Percentiles rank a stretch among this genome's conserved stretches.
Evolutionary conservation across 331 rosid genomes (phyloP).

Genomic region (Malus hybrid): DNA sequence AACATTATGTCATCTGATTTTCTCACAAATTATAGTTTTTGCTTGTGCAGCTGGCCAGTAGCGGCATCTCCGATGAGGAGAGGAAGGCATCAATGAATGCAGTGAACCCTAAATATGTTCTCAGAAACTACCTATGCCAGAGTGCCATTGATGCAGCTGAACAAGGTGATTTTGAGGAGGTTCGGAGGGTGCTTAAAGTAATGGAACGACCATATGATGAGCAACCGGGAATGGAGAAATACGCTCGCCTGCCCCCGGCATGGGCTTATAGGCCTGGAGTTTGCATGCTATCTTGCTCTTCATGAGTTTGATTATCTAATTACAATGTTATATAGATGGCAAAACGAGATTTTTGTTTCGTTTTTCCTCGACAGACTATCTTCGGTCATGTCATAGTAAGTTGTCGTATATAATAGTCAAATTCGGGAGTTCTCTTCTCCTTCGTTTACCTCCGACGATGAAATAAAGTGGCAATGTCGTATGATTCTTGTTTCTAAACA

Average conservation of each 20-base stretch:
- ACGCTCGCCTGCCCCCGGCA: constrained; percentile 97
- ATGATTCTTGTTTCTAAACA: neutral
- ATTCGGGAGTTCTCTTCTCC: neutral
- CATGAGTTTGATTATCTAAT: constrained; percentile 31
- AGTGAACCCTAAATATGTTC: constrained; percentile 84
- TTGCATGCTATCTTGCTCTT: constrained; percentile 98
- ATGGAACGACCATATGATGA: constrained; percentile 88
- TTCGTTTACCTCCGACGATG: neutral
- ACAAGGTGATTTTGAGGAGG: constrained; percentile 84
- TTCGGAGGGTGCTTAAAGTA: constrained; percentile 64
- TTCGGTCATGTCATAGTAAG: neutral
- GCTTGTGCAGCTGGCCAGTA: constrained; percentile 60
- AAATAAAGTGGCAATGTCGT: constrained; percentile 1
- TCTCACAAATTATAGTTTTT: neutral
- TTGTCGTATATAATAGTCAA: constrained; percentile 26
- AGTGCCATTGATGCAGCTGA: constrained; percentile 95
- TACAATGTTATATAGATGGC: neutral
- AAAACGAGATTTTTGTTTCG: neutral
- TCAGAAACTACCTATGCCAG: constrained; percentile 95
- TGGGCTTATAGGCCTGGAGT: constrained; percentile 99
- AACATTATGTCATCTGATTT: neutral
- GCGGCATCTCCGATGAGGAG: constrained; percentile 72
- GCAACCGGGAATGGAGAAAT: constrained; percentile 98
- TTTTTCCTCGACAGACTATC: neutral
- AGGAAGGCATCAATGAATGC: constrained; percentile 71